Percentiles rank a stretch among this genome's conserved stretches.
Conservation (phyloP, 441 rosid species). For the Erodium texanum region DNA sequence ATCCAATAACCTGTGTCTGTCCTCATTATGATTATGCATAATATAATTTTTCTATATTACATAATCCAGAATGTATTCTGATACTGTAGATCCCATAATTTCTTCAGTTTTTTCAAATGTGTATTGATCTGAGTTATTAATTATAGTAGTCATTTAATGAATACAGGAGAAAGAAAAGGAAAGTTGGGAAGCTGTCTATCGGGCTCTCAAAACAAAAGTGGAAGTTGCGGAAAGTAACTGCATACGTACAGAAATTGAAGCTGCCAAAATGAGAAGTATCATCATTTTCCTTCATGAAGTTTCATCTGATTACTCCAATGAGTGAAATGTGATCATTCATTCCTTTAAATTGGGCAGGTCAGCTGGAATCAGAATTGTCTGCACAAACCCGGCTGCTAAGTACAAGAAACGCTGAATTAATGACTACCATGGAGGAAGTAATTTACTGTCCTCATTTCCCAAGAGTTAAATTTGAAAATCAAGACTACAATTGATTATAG, state of each 20-base stretch:
- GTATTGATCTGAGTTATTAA: slow-evolving; percentile 6
- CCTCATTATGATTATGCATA: background rate
- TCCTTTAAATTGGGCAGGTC: slow-evolving; percentile 48
- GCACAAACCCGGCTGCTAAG: slow-evolving; percentile 57
- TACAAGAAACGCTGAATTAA: slow-evolving; percentile 62
- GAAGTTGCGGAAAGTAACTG: slow-evolving; percentile 79
- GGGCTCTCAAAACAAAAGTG: slow-evolving; percentile 62
- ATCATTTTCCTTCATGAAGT: slow-evolving; percentile 15
- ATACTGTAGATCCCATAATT: background rate
- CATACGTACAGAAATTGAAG: slow-evolving; percentile 74
- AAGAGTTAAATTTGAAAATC: background rate
- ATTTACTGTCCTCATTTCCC: slow-evolving; percentile 10
- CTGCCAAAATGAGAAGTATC: slow-evolving; percentile 81
- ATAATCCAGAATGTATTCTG: background rate
- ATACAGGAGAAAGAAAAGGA: slow-evolving; percentile 87
- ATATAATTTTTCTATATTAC: background rate
- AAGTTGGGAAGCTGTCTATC: slow-evolving; percentile 64
- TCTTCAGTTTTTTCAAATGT: background rate
- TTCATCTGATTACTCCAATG: slow-evolving; percentile 15
- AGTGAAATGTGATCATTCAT: slow-evolving; percentile 16
- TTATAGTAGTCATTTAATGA: slow-evolving; percentile 13
- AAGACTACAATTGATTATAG: slow-evolving; percentile 1
- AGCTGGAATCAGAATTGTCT: slow-evolving; percentile 80
- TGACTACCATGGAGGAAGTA: slow-evolving; percentile 77
- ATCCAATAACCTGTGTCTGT: background rate